Conservation (phyloP, 768 basidiomycete genomes). For the Naganishia kalamii region DNA sequence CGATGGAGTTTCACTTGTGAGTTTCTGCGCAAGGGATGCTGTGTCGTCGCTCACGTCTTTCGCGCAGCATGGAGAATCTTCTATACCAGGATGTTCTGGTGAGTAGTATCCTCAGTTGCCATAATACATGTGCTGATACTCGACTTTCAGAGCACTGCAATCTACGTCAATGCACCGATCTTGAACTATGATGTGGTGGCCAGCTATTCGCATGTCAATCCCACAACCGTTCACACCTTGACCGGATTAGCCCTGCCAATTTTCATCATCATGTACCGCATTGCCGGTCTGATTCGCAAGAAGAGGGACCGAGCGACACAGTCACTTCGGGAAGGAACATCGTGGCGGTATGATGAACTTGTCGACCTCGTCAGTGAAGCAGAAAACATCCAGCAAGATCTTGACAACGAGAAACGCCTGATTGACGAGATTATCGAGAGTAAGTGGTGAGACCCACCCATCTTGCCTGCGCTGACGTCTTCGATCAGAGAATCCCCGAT, state of each 20-base stretch:
- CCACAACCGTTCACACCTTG: conserved; percentile 29
- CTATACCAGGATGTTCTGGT: conserved; percentile 34
- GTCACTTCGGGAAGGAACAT: background rate
- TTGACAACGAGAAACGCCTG: conserved; percentile 27
- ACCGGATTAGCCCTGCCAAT: conserved; percentile 31
- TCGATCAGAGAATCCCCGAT: conserved; percentile 27
- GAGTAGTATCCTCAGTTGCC: background rate
- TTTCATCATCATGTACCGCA: conserved; percentile 30
- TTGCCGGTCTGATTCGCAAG: conserved; percentile 26
- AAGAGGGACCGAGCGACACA: conserved; percentile 14
- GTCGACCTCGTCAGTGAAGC: conserved; percentile 27
- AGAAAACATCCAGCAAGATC: conserved; percentile 25
- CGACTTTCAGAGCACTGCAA: conserved; percentile 25
- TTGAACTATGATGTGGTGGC: conserved; percentile 10
- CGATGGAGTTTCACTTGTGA: conserved; percentile 31
- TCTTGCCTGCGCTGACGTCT: background rate
- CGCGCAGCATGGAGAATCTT: conserved; percentile 33
- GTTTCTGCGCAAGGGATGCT: background rate
- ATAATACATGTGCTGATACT: background rate
- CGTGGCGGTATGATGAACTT: conserved; percentile 31
- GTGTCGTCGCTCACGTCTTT: background rate
- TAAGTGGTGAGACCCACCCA: conserved; percentile 8
- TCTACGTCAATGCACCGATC: conserved; percentile 25
- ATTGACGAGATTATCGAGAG: conserved; percentile 27
- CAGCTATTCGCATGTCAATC: conserved; percentile 10